Evolutionary conservation across 148 eudicot genomes (phyloP), one percentile per base, ranked within the genome.

Genomic region (Vaccinium myrtillus): DNA sequence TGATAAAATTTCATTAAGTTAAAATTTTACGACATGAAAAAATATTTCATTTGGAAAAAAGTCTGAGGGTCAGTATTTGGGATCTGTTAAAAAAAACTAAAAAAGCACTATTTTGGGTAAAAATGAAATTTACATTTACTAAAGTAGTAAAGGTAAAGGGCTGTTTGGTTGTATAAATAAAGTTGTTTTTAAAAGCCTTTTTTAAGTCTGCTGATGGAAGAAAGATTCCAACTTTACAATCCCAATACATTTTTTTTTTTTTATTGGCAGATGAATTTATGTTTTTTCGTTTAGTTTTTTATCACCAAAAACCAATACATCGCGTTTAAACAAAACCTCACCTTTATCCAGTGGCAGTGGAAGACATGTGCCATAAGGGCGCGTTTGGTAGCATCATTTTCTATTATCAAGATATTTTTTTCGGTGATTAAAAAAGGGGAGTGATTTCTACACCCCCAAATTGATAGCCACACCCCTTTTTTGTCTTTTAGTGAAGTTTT

Each of bases 131-230:
- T 51, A 8, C 30, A 25, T 51, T 5, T 9, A 12, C 8, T 19
- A 48, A 69, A 69, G 16, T 10, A 25, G 11, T 4, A 50, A 71
- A 9, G 51, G n/a, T 51, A 82, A 32, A 43, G 84, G 30, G 49
- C 59, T 82, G 84, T 82, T 82, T 70, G 84, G 78, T 14, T 54
- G 84, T 54, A 0, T 67, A 18, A 50, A 50, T 27, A 69, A 80
- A 80, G 51, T 43, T 21, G 14, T 43, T 69, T 50, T 82, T 50
- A 50, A 69, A 23, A 1, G 74, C 78, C 5, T 48, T 53, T 82
- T 27, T 8, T 27, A 53, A 54, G n/a, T 50, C 27, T 53, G 58
- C 21, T 15, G 61, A 27, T 65, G 32, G 65, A 11, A 82, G 77
- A 82, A 82, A 82, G 84, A 73, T 74, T 54, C 71, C 30, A 39